These are phyloP conservation scores for Dalechampia spathulata DNA, from an alignment of 441 rosid species.

Conservation along the genomic window DNA sequence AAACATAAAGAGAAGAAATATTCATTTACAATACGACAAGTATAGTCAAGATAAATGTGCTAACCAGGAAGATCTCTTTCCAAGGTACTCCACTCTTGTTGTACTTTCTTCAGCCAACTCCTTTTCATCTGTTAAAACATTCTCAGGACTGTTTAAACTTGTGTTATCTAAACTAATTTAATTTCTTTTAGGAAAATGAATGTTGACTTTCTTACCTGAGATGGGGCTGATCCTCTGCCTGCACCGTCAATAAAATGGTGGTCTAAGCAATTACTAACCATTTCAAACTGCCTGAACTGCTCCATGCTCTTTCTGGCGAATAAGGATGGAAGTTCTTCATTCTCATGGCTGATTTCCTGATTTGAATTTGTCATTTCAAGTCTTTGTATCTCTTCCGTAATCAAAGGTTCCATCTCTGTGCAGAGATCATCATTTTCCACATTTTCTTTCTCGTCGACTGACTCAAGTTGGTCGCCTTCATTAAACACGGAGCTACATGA, in stretches of 20 bases:
- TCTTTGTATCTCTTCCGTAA: conserved; percentile 20
- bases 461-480: conserved; percentile 28
- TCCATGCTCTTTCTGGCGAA: conserved; percentile 17
- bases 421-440: conserved; percentile 26
- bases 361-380: conserved; percentile 14
- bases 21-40: not conserved
- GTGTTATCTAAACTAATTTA: not conserved
- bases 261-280: conserved; percentile 62
- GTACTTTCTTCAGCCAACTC: conserved; percentile 79
- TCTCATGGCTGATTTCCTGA: conserved; percentile 28
- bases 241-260: conserved; percentile 57
- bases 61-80: conserved; percentile 78
- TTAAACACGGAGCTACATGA: conserved; percentile 29
- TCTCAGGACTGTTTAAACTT: conserved; percentile 1
- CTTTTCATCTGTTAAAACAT: conserved; percentile 42
- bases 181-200: conserved; percentile 2
- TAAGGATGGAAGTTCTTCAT: conserved; percentile 17
- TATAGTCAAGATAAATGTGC: conserved; percentile 16
- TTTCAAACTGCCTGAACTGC: conserved; percentile 61
- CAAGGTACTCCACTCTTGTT: conserved; percentile 80
- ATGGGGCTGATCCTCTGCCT: conserved; percentile 30
- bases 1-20: not conserved
- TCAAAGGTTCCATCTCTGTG: conserved; percentile 30
- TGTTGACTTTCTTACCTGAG: conserved; percentile 50
- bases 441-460: conserved; percentile 25